Base-by-base conservation (phyloP, 495 filamentous ascomycete genomes). In the Hyaloscypha bicolor region DNA sequence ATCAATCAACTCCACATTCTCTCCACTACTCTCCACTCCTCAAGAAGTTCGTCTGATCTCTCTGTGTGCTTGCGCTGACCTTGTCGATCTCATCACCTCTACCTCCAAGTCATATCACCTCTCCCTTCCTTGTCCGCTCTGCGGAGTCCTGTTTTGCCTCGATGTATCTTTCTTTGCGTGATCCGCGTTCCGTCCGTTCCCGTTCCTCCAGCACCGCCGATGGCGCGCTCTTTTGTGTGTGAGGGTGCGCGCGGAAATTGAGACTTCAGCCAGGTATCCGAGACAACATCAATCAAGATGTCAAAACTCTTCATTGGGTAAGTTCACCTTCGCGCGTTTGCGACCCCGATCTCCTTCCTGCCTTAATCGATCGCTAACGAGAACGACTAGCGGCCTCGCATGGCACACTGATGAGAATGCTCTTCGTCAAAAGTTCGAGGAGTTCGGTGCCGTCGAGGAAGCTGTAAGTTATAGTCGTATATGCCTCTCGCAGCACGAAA, bases 321-420 rank as follows among this genome's bases (percentile, higher is more conserved):
- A 80, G 88, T 78, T 52, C 53, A 58, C 64, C 60, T 66, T n/a
- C 19, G 32, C 64, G 61, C 59, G 63, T 67, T 72, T n/a, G 62
- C 60, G 52, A 63, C 64, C 21, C 48, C 51, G 39, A 58, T 51
- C 48, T 16, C 42, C 11, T 25, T 52, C 51, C 37, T 58, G 48
- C 55, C 37, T 58, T 37, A 48, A 21, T 66, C 22, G 58, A 63
- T 60, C 63, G 68, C 74, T 79, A 59, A 76, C 64, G 61, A 42
- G 39, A 37, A 3, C 4, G n/a, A 29, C 29, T 32, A 97, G 94
- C 73, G 94, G 94, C 84, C 93, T 98, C 70, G 93, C 94, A 69
- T 98, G 94, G 94, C 94, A 97, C 84, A 98, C 94, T 60, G 93
- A 94, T 76, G 94, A 98, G 78, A 75, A 76, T 4, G 90, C 91